phyloP scores from a whole-genome alignment of 306 rosid genomes.

The Albizia julibrissin region DNA sequence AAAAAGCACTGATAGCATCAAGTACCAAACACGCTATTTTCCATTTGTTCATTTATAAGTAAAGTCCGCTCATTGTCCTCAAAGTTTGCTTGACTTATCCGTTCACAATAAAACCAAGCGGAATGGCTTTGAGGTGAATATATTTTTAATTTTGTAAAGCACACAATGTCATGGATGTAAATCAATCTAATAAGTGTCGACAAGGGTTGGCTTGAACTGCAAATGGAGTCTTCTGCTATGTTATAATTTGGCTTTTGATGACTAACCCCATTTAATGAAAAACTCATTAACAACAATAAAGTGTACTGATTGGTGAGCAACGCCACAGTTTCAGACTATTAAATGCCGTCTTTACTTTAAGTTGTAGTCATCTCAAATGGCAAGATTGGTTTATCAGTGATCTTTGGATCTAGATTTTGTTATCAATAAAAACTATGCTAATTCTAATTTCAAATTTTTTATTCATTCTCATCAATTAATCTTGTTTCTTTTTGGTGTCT shows the following conservation, averaged over 20 bases:
- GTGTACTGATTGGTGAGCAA: not conserved
- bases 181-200: slow-evolving; percentile 10
- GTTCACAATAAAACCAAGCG: not conserved
- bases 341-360: not conserved
- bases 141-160: not conserved
- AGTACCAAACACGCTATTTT: slow-evolving; percentile 3
- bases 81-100: slow-evolving; percentile 21
- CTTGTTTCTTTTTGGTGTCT: slow-evolving; percentile 32
- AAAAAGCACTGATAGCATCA: not conserved
- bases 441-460: not conserved
- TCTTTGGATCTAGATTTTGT: slow-evolving; percentile 2
- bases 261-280: not conserved
- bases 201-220: slow-evolving; percentile 6
- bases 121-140: slow-evolving; percentile 10
- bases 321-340: not conserved
- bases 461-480: slow-evolving; percentile 20
- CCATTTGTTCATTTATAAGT: not conserved
- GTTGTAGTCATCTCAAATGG: not conserved
- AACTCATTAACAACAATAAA: not conserved
- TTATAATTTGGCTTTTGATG: not conserved
- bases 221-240: not conserved
- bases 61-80: not conserved
- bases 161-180: not conserved
- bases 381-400: not conserved
- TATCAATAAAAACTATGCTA: not conserved